Percentiles rank a stretch among this genome's conserved stretches.
These are phyloP conservation scores for Trichosporon inkin DNA, from an alignment of 1,284 basidiomycete genomes.

Conservation along the genomic window DNA sequence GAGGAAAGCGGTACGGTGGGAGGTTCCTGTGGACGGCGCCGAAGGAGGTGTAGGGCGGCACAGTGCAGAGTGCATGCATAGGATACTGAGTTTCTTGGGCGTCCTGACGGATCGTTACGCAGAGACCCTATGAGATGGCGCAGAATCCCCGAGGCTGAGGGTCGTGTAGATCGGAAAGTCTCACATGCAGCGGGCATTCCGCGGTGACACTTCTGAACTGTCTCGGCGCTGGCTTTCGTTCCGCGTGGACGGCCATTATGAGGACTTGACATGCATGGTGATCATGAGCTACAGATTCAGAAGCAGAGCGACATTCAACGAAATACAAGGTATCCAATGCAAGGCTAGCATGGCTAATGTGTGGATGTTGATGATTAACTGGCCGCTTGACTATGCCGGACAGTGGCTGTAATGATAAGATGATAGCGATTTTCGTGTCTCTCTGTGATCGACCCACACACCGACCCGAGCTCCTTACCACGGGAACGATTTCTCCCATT, in stretches of 20 bases:
- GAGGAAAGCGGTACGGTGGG: constrained; percentile 11
- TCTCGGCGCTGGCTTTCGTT: too few relatives aligned
- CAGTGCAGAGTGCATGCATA: too few relatives aligned
- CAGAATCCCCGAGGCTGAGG: too few relatives aligned
- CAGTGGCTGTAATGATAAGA: background rate
- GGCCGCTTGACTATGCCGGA: background rate
- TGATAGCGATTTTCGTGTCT: background rate
- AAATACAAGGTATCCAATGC: constrained; percentile 9
- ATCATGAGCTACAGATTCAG: constrained; percentile 4
- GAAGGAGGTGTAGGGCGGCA: background rate
- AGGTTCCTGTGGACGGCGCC: background rate
- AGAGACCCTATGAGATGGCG: too few relatives aligned
- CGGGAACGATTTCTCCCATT: constrained; percentile 23
- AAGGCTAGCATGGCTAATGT: background rate
- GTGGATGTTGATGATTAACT: background rate
- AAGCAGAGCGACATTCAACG: constrained; percentile 6
- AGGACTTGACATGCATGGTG: background rate
- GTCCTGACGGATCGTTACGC: too few relatives aligned
- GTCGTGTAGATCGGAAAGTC: too few relatives aligned
- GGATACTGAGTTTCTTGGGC: too few relatives aligned
- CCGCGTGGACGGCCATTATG: too few relatives aligned
- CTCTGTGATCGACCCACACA: background rate
- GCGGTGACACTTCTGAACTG: too few relatives aligned
- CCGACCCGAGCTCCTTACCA: background rate
- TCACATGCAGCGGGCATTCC: too few relatives aligned